Conservation (phyloP, 2,329 filamentous ascomycete genomes). For the Chrysosporium queenslandicum region DNA sequence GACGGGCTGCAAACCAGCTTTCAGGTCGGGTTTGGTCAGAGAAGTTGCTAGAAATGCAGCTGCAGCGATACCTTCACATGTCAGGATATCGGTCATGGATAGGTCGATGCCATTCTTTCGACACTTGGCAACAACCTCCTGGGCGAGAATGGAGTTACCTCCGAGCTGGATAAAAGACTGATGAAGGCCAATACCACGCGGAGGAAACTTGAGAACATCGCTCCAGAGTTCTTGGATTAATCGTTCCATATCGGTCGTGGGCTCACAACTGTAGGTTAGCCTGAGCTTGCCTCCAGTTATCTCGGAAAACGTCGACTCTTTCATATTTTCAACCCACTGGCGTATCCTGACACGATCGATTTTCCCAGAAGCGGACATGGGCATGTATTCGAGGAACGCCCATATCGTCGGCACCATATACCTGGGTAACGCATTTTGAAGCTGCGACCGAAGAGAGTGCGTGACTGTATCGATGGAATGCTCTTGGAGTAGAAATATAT, state of each 20-base stretch:
- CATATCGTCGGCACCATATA: slow-evolving; percentile 31
- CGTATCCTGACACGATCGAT: slow-evolving; percentile 26
- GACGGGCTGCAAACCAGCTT: too few relatives aligned
- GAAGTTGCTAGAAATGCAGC: slow-evolving; percentile 6
- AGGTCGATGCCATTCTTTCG: slow-evolving; percentile 17
- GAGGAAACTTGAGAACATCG: slow-evolving; percentile 33
- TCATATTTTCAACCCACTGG: slow-evolving; percentile 19
- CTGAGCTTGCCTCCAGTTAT: slow-evolving; percentile 2
- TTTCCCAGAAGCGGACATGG: slow-evolving; percentile 33
- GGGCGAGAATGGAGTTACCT: slow-evolving; percentile 18
- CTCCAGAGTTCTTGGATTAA: slow-evolving; percentile 5
- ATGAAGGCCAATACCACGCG: slow-evolving; percentile 22
- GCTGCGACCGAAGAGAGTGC: slow-evolving; percentile 1
- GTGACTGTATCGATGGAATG: background rate
- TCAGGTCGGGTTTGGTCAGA: background rate
- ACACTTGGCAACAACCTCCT: slow-evolving; percentile 23
- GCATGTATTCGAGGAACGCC: slow-evolving; percentile 30
- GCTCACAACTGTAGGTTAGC: background rate
- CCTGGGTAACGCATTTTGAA: slow-evolving; percentile 20
- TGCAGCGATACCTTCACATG: slow-evolving; percentile 16
- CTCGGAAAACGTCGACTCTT: slow-evolving; percentile 9
- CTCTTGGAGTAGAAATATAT: background rate
- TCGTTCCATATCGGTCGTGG: slow-evolving; percentile 6
- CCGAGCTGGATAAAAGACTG: slow-evolving; percentile 15
- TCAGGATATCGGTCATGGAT: slow-evolving; percentile 23